These are phyloP conservation scores for Myxozyma sirexii DNA, from an alignment of 805 yeast genomes.

Conservation along the genomic window DNA sequence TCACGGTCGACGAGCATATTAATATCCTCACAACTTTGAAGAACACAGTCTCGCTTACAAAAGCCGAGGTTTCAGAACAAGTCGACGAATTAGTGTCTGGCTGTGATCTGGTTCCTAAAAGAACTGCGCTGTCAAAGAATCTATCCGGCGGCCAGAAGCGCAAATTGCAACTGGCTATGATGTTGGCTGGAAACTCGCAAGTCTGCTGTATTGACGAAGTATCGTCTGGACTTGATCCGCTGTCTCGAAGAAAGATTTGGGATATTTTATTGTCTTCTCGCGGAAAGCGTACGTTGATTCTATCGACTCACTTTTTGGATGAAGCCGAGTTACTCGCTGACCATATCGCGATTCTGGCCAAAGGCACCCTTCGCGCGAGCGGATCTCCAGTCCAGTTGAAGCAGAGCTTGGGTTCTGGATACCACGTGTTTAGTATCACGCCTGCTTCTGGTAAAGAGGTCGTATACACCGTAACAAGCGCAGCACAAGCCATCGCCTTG, in stretches of 20 bases:
- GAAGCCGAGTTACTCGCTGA: slow-evolving; percentile 45
- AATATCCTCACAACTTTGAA: slow-evolving; percentile 40
- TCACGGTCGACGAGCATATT: slow-evolving; percentile 43
- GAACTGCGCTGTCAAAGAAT: slow-evolving; percentile 29
- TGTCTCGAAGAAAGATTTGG: slow-evolving; percentile 44
- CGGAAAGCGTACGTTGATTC: slow-evolving; percentile 39
- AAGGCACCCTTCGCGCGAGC: slow-evolving; percentile 38
- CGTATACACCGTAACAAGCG: slow-evolving; percentile 18
- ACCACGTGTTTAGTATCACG: slow-evolving; percentile 27
- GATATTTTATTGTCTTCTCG: slow-evolving; percentile 41
- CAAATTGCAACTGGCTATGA: slow-evolving; percentile 43
- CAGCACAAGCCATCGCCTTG: slow-evolving; percentile 10
- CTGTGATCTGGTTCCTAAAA: slow-evolving; percentile 41
- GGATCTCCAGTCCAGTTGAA: slow-evolving; percentile 43
- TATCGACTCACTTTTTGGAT: slow-evolving; percentile 45
- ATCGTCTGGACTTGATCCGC: slow-evolving; percentile 46
- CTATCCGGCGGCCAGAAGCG: slow-evolving; percentile 45
- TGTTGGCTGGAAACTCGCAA: slow-evolving; percentile 44
- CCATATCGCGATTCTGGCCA: slow-evolving; percentile 40
- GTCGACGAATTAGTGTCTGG: slow-evolving; percentile 35
- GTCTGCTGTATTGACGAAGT: slow-evolving; percentile 46
- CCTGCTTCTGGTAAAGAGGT: slow-evolving; percentile 29
- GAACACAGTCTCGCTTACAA: slow-evolving; percentile 1
- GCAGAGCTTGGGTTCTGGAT: slow-evolving; percentile 41
- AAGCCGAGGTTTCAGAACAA: slow-evolving; percentile 1